phyloP scores from a whole-genome alignment of 768 basidiomycete species.

The Ramaria sp. region DNA sequence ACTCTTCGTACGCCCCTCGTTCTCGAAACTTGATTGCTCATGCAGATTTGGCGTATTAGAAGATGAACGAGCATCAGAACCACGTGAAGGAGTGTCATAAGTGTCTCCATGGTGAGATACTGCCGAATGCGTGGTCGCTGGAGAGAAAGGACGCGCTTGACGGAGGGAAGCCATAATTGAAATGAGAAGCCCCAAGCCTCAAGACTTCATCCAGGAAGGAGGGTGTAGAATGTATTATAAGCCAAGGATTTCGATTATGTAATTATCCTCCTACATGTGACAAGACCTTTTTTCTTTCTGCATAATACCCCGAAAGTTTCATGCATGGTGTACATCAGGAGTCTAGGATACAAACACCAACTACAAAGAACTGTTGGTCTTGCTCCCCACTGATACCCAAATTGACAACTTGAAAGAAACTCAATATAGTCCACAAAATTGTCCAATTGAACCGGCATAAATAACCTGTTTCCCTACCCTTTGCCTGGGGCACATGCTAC shows the following conservation, averaged over 20 bases:
- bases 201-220: too few species aligned
- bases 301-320: too few species aligned
- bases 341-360: too few species aligned
- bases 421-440: too few species aligned
- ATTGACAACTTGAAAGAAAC: too few species aligned
- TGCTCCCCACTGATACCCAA: too few species aligned
- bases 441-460: not conserved
- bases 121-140: not conserved
- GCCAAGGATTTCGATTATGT: too few species aligned
- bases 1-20: not conserved
- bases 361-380: too few species aligned
- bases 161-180: not conserved
- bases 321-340: too few species aligned
- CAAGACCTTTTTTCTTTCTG: too few species aligned
- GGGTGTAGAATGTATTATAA: too few species aligned
- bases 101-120: not conserved
- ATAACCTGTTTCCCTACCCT: not conserved
- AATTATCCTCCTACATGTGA: too few species aligned
- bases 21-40: not conserved
- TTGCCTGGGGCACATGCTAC: not conserved
- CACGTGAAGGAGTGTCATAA: not conserved
- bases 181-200: not conserved
- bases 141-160: not conserved
- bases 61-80: not conserved
- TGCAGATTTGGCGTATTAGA: not conserved